phyloP scores from a whole-genome alignment of 2,329 filamentous ascomycete genomes.

The Pyrenophora graminea region DNA sequence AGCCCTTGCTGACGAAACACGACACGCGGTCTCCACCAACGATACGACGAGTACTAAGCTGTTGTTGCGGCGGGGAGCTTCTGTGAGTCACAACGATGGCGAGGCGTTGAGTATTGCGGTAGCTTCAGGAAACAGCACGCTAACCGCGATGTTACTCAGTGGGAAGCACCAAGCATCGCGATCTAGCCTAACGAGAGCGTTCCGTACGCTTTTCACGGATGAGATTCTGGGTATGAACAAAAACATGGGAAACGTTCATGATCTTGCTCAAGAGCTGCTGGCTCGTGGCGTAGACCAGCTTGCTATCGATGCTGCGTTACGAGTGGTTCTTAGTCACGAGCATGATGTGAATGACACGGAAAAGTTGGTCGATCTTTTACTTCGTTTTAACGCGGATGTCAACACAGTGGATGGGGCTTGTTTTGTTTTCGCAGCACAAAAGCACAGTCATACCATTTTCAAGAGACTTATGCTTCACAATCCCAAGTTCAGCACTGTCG shows the following conservation, averaged over 20 bases:
- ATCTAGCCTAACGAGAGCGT: constrained; percentile 33
- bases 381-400: constrained; percentile 35
- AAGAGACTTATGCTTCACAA: constrained; percentile 44
- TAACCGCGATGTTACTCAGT: constrained; percentile 58
- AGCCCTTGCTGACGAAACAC: constrained; percentile 33
- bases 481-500: constrained; percentile 58
- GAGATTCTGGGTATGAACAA: not conserved
- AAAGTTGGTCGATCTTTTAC: constrained; percentile 28
- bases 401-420: constrained; percentile 38
- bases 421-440: constrained; percentile 38
- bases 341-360: constrained; percentile 13
- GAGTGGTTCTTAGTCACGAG: constrained; percentile 22
- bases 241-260: constrained; percentile 2
- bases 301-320: constrained; percentile 35
- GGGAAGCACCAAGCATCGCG: constrained; percentile 34
- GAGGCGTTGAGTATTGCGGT: constrained; percentile 61
- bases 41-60: constrained; percentile 33
- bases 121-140: constrained; percentile 54
- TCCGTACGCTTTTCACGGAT: constrained; percentile 33
- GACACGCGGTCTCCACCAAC: constrained; percentile 22
- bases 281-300: constrained; percentile 32
- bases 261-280: constrained; percentile 34
- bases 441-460: constrained; percentile 25
- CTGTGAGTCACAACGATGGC: constrained; percentile 58
- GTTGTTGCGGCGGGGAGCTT: constrained; percentile 39